phyloP scores from a whole-genome alignment of 83 land plant genomes.

The Larix sibirica region DNA sequence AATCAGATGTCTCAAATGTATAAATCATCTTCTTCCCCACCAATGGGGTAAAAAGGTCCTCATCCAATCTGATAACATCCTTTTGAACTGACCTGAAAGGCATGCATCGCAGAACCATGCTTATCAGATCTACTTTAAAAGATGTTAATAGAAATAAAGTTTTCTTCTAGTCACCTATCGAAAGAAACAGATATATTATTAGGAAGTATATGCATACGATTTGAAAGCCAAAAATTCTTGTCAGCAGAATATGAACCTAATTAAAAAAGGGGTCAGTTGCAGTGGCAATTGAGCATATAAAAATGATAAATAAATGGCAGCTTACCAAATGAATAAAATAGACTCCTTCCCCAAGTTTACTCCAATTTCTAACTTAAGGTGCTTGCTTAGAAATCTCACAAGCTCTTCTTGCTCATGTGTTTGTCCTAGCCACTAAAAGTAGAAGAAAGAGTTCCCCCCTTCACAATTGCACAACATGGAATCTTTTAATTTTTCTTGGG shows the following conservation, averaged over 20 bases:
- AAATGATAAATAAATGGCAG: neutral
- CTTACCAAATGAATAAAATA: too few relatives aligned
- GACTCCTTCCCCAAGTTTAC: too few relatives aligned
- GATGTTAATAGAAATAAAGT: neutral
- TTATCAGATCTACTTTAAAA: constrained; percentile 3
- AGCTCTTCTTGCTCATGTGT: neutral
- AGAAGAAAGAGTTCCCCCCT: too few relatives aligned
- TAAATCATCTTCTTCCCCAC: constrained; percentile 62
- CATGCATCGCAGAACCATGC: neutral
- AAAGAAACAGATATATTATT: neutral
- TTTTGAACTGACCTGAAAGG: constrained; percentile 35
- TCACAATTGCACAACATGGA: too few relatives aligned
- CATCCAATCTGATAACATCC: constrained; percentile 57
- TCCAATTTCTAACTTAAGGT: neutral
- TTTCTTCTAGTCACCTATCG: neutral
- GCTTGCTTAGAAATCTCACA: neutral
- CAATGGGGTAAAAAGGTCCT: constrained; percentile 56
- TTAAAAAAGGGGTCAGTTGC: neutral
- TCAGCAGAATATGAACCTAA: neutral
- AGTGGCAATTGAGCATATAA: too few relatives aligned
- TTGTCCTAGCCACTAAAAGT: too few relatives aligned
- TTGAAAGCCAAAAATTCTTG: neutral
- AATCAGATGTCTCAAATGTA: constrained; percentile 51
- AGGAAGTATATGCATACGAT: neutral
- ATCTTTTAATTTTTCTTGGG: too few relatives aligned